Base-by-base conservation (phyloP, 2,329 filamentous ascomycete genomes). In the Akanthomyces lecanii region DNA sequence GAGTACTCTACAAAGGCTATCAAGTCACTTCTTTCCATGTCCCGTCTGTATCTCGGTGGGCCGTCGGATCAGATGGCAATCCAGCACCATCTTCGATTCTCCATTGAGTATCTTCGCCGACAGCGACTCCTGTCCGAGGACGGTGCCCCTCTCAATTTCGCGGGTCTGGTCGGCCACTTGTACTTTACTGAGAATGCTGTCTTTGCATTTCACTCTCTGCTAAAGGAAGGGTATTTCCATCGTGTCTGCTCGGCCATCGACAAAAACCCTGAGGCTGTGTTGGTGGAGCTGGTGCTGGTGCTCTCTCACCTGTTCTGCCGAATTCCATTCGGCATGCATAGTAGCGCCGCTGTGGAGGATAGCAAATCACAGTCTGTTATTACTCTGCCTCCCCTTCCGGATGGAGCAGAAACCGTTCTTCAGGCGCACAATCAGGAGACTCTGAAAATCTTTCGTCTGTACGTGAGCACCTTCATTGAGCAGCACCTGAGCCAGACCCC, bases 11-110 rank as follows among this genome's bases (percentile, higher is more conserved):
- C 82, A 2, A 80, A 81, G 16, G 83, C 85, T 0, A 81, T 92
- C 62, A 84, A 88, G 59, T 85, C 88, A 0, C 74, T 94, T 2
- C 76, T 93, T 0, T 89, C 88, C 0, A 87, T 91, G 67, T 86
- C 86, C 4, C 81, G 87, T 36, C 74, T 93, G 7, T 91, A 88
- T 66, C 79, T 93, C 2, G 89, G 89, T 51, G 89, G 89, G 0
- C 79, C 85, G 2, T 84, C 86, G 48, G 85, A 86, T 57, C 87
- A 86, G 69, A 84, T 88, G 71, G 84, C 89, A 1, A 85, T 92
- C 1, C 81, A 89, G 58, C 90, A 94, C 71, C 89, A 93, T 69
- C 74, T 94, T 7, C 84, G 90, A 4, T 94, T 94, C 72, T 92
- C 89, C 0, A 89, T 94, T 51, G 90, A 94, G 66, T 94, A 92